These are phyloP conservation scores for Wallacemonas collosoma DNA, from an alignment of 208 protist genomes.

Conservation along the genomic window DNA sequence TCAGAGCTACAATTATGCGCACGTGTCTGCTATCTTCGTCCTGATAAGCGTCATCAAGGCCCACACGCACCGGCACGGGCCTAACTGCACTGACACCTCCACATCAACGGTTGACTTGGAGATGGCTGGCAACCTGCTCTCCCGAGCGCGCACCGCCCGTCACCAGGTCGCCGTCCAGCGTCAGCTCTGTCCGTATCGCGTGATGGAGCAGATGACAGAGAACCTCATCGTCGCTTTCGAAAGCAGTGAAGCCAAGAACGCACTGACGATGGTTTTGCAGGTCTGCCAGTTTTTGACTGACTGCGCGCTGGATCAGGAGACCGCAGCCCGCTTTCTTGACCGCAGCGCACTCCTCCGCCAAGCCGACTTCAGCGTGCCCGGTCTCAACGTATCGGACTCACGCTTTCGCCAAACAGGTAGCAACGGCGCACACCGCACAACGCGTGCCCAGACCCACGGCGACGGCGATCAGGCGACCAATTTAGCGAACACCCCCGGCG, in stretches of 20 bases:
- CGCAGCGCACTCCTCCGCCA: conserved; percentile 61
- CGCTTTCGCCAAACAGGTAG: neutral
- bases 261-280: conserved; percentile 64
- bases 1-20: conserved; percentile 77
- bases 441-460: too few relatives aligned
- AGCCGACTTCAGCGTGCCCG: conserved; percentile 43
- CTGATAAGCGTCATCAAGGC: conserved; percentile 60
- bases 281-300: conserved; percentile 79
- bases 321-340: conserved; percentile 68
- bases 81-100: conserved; percentile 41
- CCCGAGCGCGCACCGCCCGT: conserved; percentile 17
- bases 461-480: too few relatives aligned
- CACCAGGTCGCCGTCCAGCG: conserved; percentile 28
- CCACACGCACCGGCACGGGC: conserved; percentile 52
- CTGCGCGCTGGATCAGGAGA: conserved; percentile 70
- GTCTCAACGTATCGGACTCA: conserved; percentile 20
- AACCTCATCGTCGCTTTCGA: conserved; percentile 82
- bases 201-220: conserved; percentile 77
- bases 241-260: conserved; percentile 57
- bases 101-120: conserved; percentile 29
- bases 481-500: too few relatives aligned
- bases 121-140: conserved; percentile 25
- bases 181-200: conserved; percentile 59
- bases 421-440: too few relatives aligned
- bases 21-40: conserved; percentile 77